Base-by-base conservation (phyloP, 768 basidiomycete genomes). In the Hysterangium stoloniferum region DNA sequence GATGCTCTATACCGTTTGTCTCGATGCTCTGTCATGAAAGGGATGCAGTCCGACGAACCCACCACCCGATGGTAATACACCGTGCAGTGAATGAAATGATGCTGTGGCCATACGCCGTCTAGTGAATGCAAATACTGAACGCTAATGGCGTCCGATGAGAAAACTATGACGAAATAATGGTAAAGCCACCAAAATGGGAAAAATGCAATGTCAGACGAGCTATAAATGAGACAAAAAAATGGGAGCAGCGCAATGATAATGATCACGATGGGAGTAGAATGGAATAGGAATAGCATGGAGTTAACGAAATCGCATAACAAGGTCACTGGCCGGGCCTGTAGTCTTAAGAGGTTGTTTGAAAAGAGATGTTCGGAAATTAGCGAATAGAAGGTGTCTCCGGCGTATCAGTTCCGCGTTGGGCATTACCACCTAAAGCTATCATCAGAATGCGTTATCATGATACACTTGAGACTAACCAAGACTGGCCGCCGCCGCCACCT, bases 371-470 rank as follows among this genome's bases (percentile, higher is more conserved):
- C 12, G 28, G 31, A 28, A 31, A 51, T 29, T 40, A 40, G 19
- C 9, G 15, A n/a, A 42, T 7, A 8, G 38, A 12, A 25, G 40
- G 13, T 22, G 40, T 25, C 22, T 22, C 28, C 11, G 19, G 28
- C 19, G 40, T 3, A 41, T 20, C 40, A 17, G 19, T 12, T 6
- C 28, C 3, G 20, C 41, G 8, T 25, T 11, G 20, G 22, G 38
- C 40, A 36, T 65, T 70, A 76, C 77, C 78, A 77, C 77, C 78
- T 76, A 61, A 31, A 29, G 45, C 9, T 13, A 3, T 35, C 7
- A 47, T 24, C 28, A 8, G 46, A 17, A 7, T 8, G 2, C 19
- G 35, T 20, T 28, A 25, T 15, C 8, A 32, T 42, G 8, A 42
- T 27, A 27, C 6, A 51, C 37, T 4, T 42, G n/a, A 41, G 19